Evolutionary conservation across 352 stramenopile genomes (phyloP), one percentile per base, ranked within the genome.

Genomic region (Paralagenidium karlingii): DNA sequence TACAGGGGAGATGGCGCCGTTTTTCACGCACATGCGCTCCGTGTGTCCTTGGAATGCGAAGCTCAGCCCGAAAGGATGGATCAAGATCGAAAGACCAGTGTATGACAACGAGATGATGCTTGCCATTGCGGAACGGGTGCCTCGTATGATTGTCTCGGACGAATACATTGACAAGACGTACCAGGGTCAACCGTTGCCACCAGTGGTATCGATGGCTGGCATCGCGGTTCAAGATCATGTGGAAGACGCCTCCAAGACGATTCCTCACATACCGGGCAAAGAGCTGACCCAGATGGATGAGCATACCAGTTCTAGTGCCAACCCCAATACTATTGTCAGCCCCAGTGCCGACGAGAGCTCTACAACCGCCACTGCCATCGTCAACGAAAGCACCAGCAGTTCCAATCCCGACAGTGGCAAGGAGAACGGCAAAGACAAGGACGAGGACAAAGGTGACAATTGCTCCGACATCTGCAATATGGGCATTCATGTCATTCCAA

Each of bases 11-110:
- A 70, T 85, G 51, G 68, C 74, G n/a, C 70, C 78, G n/a, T 89
- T 66, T 42, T 93, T 93, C 36, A 87, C 77, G 29, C 75, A 90
- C 45, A 73, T 93, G 53, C 79, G 79, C n/a, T 90, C 77, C 0
- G 78, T 93, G 34, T 93, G 79, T 55, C 79, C 79, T 13, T 93
- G 79, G 79, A 90, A 93, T 44, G 73, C 88, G 46, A 90, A 88
- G 47, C 63, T 90, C 20, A 91, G 75, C 46, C 77, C 75, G 2
- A 90, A 90, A 43, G 77, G 75, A 38, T 93, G 75, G 77, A 88
- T 74, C 47, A 88, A 89, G 59, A 93, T 93, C 26, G 62, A 83
- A 33, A 66, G 79, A n/a, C 77, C 77, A 0, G 77, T 90, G 36
- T 93, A 93, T 41, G 78, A 93, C 47, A 93, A 90, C 49, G 71